A percentile compares a stretch with the other conserved stretches of the same genome.
phyloP scores from a whole-genome alignment of 78 protist species.

The Blattamonas nauphoetae region DNA sequence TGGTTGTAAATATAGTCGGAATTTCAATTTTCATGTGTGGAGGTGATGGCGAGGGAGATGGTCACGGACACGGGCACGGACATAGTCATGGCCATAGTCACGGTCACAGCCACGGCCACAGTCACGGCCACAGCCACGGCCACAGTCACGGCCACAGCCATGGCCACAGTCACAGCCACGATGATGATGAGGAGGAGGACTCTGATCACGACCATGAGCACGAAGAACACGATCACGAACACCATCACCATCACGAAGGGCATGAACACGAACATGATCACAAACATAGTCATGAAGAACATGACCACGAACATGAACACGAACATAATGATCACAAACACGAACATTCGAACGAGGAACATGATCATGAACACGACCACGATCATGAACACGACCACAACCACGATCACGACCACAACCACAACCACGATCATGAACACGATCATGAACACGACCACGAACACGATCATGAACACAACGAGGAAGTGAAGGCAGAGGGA shows the following conservation, averaged over 20 bases:
- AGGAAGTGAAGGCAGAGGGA: too few species aligned
- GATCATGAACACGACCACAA: conserved; percentile 26
- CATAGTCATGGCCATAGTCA: conserved; percentile 40
- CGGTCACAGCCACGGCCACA: conserved; percentile 25
- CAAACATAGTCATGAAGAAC: conserved; percentile 18
- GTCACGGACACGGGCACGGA: conserved; percentile 13
- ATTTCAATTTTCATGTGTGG: conserved; percentile 37
- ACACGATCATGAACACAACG: too few species aligned
- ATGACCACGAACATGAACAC: not conserved
- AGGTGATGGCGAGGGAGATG: conserved; percentile 26
- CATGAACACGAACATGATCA: conserved; percentile 28
- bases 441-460: conserved; percentile 14
- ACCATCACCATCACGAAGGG: conserved; percentile 14
- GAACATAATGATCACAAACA: not conserved
- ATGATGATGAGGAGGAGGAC: too few species aligned
- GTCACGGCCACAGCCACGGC: not conserved
- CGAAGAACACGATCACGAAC: not conserved
- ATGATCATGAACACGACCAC: conserved; percentile 21
- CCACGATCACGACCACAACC: conserved; percentile 17
- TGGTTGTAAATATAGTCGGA: conserved; percentile 52
- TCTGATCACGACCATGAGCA: not conserved
- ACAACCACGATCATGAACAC: not conserved
- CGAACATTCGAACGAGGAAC: too few species aligned
- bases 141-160: conserved; percentile 7
- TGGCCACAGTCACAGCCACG: too few species aligned